phyloP scores from a whole-genome alignment of 768 basidiomycete species.

The Termitomyces sp. region DNA sequence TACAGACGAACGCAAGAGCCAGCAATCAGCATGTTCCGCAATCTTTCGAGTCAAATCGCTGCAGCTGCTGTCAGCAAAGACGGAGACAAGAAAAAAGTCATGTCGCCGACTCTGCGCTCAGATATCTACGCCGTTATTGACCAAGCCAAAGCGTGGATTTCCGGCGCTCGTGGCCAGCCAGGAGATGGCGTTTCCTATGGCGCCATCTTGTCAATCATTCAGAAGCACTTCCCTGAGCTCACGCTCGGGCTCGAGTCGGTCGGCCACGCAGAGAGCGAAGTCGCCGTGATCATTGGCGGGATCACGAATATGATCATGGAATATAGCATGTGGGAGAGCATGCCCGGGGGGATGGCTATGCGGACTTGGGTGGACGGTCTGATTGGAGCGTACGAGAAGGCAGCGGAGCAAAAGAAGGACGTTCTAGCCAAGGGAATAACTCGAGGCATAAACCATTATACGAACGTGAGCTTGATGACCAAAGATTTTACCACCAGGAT shows the following conservation, averaged over 20 bases:
- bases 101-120: constrained; percentile 45
- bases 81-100: constrained; percentile 40
- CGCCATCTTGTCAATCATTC: constrained; percentile 38
- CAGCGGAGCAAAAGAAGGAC: constrained; percentile 32
- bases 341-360: constrained; percentile 55
- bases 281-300: constrained; percentile 46
- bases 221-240: constrained; percentile 46
- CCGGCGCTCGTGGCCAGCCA: constrained; percentile 39
- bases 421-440: constrained; percentile 45
- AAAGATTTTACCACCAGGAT: constrained; percentile 51
- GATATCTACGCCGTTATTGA: constrained; percentile 50
- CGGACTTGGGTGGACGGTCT: constrained; percentile 50
- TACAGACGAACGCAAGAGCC: background rate
- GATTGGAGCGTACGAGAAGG: constrained; percentile 36
- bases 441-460: constrained; percentile 47
- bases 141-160: constrained; percentile 42
- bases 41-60: constrained; percentile 37
- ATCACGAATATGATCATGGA: constrained; percentile 52
- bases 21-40: constrained; percentile 39
- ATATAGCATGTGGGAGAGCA: constrained; percentile 53
- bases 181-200: constrained; percentile 52
- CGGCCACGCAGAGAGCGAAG: constrained; percentile 44
- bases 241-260: constrained; percentile 43
- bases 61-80: constrained; percentile 24
- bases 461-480: constrained; percentile 47